Evolutionary conservation across 2,329 filamentous ascomycete genomes (phyloP).

Genomic region (Ophiostoma sp.): DNA sequence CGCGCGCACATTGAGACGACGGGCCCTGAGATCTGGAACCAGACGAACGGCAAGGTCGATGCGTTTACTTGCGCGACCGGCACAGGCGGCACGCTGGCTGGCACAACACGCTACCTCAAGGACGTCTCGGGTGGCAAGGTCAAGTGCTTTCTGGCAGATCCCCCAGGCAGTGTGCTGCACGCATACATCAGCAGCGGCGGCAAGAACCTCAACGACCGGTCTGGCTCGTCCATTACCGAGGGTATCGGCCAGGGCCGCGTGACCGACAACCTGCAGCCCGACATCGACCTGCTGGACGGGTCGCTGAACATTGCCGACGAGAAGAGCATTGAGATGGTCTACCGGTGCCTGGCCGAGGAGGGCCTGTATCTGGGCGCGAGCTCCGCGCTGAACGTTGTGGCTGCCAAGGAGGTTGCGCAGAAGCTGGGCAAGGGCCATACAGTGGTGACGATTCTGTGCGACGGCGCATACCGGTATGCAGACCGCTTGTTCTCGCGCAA

Average conservation of each 20-base stretch:
- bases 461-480: conserved; percentile 96
- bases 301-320: conserved; percentile 81
- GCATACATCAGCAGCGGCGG: conserved; percentile 84
- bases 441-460: conserved; percentile 88
- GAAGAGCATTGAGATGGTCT: conserved; percentile 97
- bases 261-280: conserved; percentile 87
- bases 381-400: conserved; percentile 89
- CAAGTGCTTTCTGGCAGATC: conserved; percentile 86
- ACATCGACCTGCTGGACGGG: conserved; percentile 78
- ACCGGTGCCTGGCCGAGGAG: conserved; percentile 91
- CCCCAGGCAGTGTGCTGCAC: conserved; percentile 87
- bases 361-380: conserved; percentile 92
- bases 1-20: conserved; percentile 95
- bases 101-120: conserved; percentile 83
- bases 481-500: conserved; percentile 86
- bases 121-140: conserved; percentile 70
- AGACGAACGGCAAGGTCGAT: conserved; percentile 79
- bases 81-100: conserved; percentile 85
- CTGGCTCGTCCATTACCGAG: conserved; percentile 88
- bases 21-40: conserved; percentile 93
- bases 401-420: conserved; percentile 88
- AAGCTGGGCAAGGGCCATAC: conserved; percentile 83
- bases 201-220: conserved; percentile 66
- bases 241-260: conserved; percentile 95
- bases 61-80: conserved; percentile 95